phyloP scores from a whole-genome alignment of 257 asterid species.

The Cruciata laevipes region DNA sequence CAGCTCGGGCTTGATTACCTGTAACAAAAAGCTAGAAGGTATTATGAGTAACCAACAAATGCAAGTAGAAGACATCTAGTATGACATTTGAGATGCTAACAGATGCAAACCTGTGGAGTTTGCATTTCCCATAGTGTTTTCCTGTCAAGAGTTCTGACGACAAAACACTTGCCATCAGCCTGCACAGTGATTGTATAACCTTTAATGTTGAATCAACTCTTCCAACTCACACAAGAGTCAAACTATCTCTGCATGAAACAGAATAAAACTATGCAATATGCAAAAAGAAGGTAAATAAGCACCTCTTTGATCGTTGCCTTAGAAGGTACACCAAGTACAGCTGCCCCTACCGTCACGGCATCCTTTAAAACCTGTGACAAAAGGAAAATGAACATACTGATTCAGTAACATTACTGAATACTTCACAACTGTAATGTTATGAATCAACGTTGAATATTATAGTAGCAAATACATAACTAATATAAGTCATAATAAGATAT shows the following conservation, averaged over 20 bases:
- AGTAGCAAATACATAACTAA: background rate
- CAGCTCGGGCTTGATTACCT: conserved; percentile 86
- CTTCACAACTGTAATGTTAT: background rate
- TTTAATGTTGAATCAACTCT: background rate
- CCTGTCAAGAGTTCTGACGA: conserved; percentile 80
- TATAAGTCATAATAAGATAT: background rate
- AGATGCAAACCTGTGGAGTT: conserved; percentile 76
- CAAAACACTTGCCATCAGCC: conserved; percentile 81
- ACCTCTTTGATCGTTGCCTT: conserved; percentile 99
- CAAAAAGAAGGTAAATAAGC: background rate
- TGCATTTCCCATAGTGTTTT: conserved; percentile 99
- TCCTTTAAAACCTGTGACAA: conserved; percentile 71
- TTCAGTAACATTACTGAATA: too few relatives aligned
- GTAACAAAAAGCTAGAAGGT: conserved; percentile 14
- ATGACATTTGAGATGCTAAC: background rate
- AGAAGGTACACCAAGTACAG: conserved; percentile 96
- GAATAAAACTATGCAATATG: background rate
- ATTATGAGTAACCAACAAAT: background rate
- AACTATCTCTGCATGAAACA: background rate
- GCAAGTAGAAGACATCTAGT: background rate
- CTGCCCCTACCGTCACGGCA: conserved; percentile 78
- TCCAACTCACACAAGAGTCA: background rate
- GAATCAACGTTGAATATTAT: background rate
- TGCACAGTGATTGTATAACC: conserved; percentile 21
- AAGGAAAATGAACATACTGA: background rate